Base-by-base conservation (phyloP, 1,284 basidiomycete genomes). In the Naganishia sp. region DNA sequence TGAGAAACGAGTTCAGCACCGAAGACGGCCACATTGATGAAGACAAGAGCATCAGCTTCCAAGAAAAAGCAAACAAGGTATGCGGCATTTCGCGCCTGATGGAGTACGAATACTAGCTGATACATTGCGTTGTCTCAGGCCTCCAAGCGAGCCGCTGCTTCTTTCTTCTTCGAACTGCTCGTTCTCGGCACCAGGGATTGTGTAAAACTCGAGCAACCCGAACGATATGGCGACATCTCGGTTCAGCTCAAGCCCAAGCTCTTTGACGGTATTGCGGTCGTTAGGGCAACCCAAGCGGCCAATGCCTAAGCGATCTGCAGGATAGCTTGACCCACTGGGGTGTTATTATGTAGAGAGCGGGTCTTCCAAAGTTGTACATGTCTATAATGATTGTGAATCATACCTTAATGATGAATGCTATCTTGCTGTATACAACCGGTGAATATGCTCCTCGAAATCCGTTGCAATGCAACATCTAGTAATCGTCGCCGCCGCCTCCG, bases 101-200 rank as follows among this genome's bases (percentile, higher is more conserved):
- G 54, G 2, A 21, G 35, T 39, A 39, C 35, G 47, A 51, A 11
- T 10, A 1, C 42, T 23, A 3, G 23, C 23, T 51, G 61, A 57
- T 57, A 31, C 71, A 21, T 3, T 49, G 21, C 35, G 52, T 1
- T 50, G 21, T 32, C 52, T 1, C 71, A 94, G 87, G 91, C 92
- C 9, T 90, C 90, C 9, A 88, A 92, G 61, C 87, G 92, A 52
- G 95, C 94, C 3, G 93, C 94, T 0, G 87, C 94, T 0, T 88
- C 91, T 2, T 98, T 99, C 84, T 99, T 99, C 84, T 99, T 98
- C 75, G 95, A 99, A 80, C 81, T 98, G 61, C 87, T 99, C 35
- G 92, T 97, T 3, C 86, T 99, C 2, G 89, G 92, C 10, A 97
- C 94, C 0, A 88, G 91, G 50, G 94, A 97, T 76, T 92, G 90